A percentile compares a stretch with the other conserved stretches of the same genome.
Evolutionary conservation across 176 grass and related monocot genomes (phyloP).

Genomic region (Aegilops longissima): DNA sequence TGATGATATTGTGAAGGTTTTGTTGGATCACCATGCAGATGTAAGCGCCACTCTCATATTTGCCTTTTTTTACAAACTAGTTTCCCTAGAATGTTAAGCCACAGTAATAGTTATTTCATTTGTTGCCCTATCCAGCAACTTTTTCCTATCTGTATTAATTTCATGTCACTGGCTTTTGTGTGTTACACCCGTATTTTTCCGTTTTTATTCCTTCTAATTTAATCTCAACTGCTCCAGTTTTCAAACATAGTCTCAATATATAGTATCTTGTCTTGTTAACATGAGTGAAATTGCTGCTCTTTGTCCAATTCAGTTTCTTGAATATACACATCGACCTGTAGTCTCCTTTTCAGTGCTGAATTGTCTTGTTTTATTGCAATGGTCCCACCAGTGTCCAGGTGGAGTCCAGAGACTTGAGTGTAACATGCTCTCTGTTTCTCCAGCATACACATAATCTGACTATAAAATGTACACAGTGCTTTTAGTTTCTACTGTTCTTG

Average conservation of each 20-base stretch:
- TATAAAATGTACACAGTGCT: background rate
- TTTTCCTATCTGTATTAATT: background rate
- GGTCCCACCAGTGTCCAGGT: background rate
- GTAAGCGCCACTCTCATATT: background rate
- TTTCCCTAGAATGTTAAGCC: background rate
- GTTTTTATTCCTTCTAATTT: slow-evolving; percentile 1
- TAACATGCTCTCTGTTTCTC: background rate
- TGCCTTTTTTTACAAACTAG: background rate
- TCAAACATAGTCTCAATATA: background rate
- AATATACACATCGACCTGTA: background rate
- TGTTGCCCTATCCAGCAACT: background rate
- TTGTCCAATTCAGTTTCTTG: background rate
- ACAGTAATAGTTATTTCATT: background rate
- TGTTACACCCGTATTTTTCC: background rate
- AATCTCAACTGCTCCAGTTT: background rate
- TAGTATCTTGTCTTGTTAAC: background rate
- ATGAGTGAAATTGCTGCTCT: background rate
- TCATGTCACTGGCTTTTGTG: background rate
- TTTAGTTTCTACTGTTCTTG: slow-evolving; percentile 4
- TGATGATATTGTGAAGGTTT: slow-evolving; percentile 34
- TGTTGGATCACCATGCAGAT: slow-evolving; percentile 36
- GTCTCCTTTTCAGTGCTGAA: background rate
- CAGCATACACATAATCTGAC: background rate
- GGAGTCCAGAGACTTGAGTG: background rate
- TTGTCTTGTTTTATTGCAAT: background rate